Conservation (phyloP, 2,329 filamentous ascomycete species). For the Sporothrix schenckii region DNA sequence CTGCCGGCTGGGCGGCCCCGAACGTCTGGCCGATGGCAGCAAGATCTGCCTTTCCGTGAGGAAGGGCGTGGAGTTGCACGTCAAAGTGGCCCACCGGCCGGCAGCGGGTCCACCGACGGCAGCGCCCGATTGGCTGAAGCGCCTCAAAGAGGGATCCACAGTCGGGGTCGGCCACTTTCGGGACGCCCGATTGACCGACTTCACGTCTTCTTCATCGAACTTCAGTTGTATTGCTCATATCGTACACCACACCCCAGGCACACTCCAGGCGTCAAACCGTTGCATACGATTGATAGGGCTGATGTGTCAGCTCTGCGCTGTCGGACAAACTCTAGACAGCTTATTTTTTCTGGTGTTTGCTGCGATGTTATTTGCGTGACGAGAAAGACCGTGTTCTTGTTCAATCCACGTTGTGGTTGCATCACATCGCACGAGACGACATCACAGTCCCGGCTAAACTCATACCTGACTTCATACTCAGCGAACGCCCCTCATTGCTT, state of each 20-base stretch:
- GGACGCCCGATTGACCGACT: conserved; percentile 14
- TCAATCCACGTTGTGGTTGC: not conserved
- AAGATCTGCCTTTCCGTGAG: not conserved
- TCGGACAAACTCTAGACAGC: conserved; percentile 10
- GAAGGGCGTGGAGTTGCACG: not conserved
- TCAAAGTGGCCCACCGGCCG: not conserved
- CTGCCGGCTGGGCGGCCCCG: not conserved
- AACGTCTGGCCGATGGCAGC: conserved; percentile 5
- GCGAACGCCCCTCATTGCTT: not conserved
- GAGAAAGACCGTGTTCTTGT: not conserved
- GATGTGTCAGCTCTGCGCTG: not conserved
- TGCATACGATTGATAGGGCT: not conserved
- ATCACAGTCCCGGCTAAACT: not conserved
- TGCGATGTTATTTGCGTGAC: not conserved
- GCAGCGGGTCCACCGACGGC: not conserved
- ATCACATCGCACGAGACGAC: not conserved
- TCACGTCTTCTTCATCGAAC: not conserved
- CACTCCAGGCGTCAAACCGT: not conserved
- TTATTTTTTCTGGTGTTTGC: not conserved
- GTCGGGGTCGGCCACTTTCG: conserved; percentile 12
- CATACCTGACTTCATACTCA: not conserved
- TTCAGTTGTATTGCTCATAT: too few relatives aligned
- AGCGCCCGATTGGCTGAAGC: conserved; percentile 1
- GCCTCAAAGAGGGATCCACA: not conserved
- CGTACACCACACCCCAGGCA: not conserved